Conservation (phyloP, 345 rosid species). For the Hevea brasiliensis region DNA sequence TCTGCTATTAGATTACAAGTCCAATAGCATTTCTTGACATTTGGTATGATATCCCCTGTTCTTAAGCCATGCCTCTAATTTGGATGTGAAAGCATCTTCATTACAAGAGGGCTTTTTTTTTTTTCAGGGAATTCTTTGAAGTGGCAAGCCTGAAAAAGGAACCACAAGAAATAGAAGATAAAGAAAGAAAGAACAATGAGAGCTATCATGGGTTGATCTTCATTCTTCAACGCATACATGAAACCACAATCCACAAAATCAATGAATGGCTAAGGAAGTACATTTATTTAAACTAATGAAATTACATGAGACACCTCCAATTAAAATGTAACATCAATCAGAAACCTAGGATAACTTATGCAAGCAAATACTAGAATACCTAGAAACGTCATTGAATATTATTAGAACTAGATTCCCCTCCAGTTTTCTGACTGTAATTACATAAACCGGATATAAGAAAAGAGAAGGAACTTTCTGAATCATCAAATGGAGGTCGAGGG, state of each 20-base stretch:
- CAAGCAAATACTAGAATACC: conserved; percentile 13
- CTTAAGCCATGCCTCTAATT: too few relatives aligned
- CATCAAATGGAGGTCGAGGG: conserved; percentile 71
- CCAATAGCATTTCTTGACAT: too few relatives aligned
- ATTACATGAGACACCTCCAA: conserved; percentile 23
- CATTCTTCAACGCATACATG: not conserved
- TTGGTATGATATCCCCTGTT: too few relatives aligned
- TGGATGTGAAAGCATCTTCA: not conserved
- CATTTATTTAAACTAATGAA: conserved; percentile 25
- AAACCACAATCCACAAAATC: too few relatives aligned
- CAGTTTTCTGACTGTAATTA: conserved; percentile 56
- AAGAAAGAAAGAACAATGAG: not conserved
- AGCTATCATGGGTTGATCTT: not conserved
- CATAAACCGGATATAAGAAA: conserved; percentile 66
- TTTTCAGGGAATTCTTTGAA: not conserved
- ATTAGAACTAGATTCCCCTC: conserved; percentile 45
- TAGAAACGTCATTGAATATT: conserved; percentile 25
- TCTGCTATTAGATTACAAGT: too few relatives aligned
- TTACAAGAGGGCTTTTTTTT: not conserved
- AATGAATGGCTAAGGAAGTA: not conserved
- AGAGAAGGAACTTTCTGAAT: conserved; percentile 72
- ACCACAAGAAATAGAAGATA: too few relatives aligned
- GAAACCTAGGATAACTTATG: conserved; percentile 11
- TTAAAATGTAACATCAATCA: conserved; percentile 20
- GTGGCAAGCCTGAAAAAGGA: not conserved